Base-by-base conservation (phyloP, 768 basidiomycete species). In the Rubroboletus satanas region DNA sequence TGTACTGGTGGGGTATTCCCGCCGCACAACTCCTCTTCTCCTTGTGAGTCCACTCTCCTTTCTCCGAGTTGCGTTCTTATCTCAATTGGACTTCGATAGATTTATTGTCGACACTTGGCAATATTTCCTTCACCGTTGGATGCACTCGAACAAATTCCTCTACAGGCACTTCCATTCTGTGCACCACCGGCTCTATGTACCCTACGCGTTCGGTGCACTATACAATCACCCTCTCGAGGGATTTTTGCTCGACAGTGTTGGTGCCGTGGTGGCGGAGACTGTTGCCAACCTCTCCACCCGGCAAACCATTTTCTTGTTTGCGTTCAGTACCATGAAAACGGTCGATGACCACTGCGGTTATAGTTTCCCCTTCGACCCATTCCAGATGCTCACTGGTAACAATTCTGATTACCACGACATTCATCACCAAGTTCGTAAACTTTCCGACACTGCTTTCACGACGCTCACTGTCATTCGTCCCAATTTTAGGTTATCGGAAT, bases 171-270 rank as follows among this genome's bases (percentile, higher is more conserved):
- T 98, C 59, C 97, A 99, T 71, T 93, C 92, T 0, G 86, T 88
- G 72, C 97, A 99, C 71, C 97, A 99, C 70, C 81, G 93, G 9
- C 84, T 99, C 8, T 96, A 98, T 68, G 93, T 96, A 7, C 95
- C 97, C 1, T 98, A 97, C 66, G 93, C 97, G 0, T 99, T 89
- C 64, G 97, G 97, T 17, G 89, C 97, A 18, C 77, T 98, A 5
- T 99, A 99, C 79, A 99, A 98, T 71, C 96, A 98, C 69, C 95
- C 95, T 0, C 62, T 98, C 35, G 97, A 99, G 68, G 97, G 95
- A 1, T 87, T 99, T 67, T 57, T 96, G 2, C 79, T 99, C 59
- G 97, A 99, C 70, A 82, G 85, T 2, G 69, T 88, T 29, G 93
- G 96, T 39, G 85, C 93, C 0, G 82, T 74, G 9, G 52, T 98